Percentiles rank a stretch among this genome's conserved stretches.
Conservation (phyloP, 2,329 filamentous ascomycete genomes). For the Penicillium sp. region DNA sequence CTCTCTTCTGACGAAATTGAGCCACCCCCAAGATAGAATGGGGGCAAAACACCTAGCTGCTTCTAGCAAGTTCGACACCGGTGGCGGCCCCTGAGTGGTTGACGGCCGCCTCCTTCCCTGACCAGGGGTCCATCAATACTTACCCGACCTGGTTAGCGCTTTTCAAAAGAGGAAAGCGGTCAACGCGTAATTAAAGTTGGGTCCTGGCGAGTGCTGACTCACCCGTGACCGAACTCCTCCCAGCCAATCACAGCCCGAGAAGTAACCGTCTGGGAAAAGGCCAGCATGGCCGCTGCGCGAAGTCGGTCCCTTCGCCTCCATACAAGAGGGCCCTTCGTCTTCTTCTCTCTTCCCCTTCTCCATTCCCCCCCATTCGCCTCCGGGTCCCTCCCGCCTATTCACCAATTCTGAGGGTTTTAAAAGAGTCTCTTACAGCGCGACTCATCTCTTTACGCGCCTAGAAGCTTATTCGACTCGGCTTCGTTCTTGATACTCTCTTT, state of each 20-base stretch:
- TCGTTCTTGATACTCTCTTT: constrained; percentile 17
- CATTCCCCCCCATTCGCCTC: constrained; percentile 29
- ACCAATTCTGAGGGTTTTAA: constrained; percentile 25
- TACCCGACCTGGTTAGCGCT: constrained; percentile 1
- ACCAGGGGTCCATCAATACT: constrained; percentile 9
- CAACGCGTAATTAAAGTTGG: constrained; percentile 6
- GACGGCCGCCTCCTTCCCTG: constrained; percentile 9
- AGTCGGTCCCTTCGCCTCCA: constrained; percentile 32
- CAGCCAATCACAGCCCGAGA: constrained; percentile 45
- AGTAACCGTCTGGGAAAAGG: constrained; percentile 53
- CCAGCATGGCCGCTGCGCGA: constrained; percentile 50
- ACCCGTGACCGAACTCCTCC: constrained; percentile 17
- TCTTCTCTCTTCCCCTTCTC: constrained; percentile 28
- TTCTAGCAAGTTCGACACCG: constrained; percentile 44
- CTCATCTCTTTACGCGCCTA: constrained; percentile 13
- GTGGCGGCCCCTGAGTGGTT: constrained; percentile 28
- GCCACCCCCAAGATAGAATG: constrained; percentile 9
- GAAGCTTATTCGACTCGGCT: constrained; percentile 23
- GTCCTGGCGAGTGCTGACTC: constrained; percentile 35
- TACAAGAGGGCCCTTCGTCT: constrained; percentile 41
- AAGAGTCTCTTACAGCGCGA: constrained; percentile 28
- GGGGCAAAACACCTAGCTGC: constrained; percentile 19
- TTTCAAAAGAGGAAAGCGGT: constrained; percentile 29
- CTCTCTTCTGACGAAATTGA: constrained; percentile 7
- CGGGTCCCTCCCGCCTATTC: constrained; percentile 25